Base-by-base conservation (phyloP, 1,284 basidiomycete species). In the Rhodotorula glutinis region DNA sequence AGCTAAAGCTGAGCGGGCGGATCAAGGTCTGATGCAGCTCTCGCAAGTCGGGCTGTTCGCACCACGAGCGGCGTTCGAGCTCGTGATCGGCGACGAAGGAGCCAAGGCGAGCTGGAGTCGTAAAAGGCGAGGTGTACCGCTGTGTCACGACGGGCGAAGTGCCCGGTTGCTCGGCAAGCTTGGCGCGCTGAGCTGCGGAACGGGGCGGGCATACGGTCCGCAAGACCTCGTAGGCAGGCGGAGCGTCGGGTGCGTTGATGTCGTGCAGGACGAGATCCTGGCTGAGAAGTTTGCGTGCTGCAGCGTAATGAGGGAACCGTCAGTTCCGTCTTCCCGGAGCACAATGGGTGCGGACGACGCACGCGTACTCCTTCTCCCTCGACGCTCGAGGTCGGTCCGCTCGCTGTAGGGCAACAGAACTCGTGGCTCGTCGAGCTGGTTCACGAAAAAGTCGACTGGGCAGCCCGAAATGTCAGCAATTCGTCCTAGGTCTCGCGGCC, bases 11-110 rank as follows among this genome's bases (percentile, higher is more conserved):
- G 27, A 70, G 54, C 40, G 68, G 68, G n/a, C 44, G 64, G 40
- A 63, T 58, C 44, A 59, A 61, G 23, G 62, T 44, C 38, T 62
- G 57, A 23, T 66, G 65, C 30, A 70, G 62, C 49, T 62, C 60
- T n/a, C 57, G 65, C 38, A 70, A 33, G 57, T 67, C 66, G 46
- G 66, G 66, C 57, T 70, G 68, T 19, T 61, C 65, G 55, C 68
- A 70, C 61, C 65, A 70, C 13, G 62, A 53, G 14, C 40, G 43
- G 10, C 63, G 64, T n/a, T 70, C 68, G 19, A 43, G 43, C 2
- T 44, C 23, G 16, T 53, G 61, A 9, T 33, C 8, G 9, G 46
- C 3, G 49, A 70, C 40, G 52, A 70, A 70, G 25, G 52, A 21
- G 16, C 65, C 68, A 30, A 47, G 51, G 5, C 2, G 11, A 13